Percentiles rank a stretch among this genome's conserved stretches.
Conservation (phyloP, 2,329 filamentous ascomycete genomes). For the Penicillium thymicola region DNA sequence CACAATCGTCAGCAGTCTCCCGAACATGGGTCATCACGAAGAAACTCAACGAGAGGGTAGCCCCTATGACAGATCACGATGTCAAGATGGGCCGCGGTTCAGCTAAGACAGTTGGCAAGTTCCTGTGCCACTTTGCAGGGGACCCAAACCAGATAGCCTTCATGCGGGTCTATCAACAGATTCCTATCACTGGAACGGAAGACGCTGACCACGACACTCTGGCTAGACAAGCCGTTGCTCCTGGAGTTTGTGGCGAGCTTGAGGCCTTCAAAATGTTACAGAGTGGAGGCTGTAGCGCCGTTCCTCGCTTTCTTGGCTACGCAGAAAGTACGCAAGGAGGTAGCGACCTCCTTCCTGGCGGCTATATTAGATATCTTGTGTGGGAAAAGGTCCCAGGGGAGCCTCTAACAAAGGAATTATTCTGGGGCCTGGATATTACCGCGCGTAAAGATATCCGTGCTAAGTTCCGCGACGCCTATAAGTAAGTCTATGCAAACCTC, state of each 20-base stretch:
- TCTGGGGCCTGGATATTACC: slow-evolving; percentile 9
- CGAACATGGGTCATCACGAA: slow-evolving; percentile 11
- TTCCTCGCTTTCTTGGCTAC: not conserved
- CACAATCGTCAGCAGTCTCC: not conserved
- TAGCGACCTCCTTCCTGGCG: slow-evolving; percentile 10
- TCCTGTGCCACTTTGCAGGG: slow-evolving; percentile 11
- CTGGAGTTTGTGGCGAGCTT: not conserved
- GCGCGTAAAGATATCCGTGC: slow-evolving; percentile 9
- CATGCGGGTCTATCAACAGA: slow-evolving; percentile 17
- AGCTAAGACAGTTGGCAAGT: slow-evolving; percentile 13
- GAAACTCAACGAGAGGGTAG: slow-evolving; percentile 10
- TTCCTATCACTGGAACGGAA: not conserved
- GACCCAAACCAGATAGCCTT: slow-evolving; percentile 13
- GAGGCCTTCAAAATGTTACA: not conserved
- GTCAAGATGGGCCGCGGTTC: slow-evolving; percentile 8
- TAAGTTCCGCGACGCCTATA: slow-evolving; percentile 9
- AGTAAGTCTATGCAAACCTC: slow-evolving; percentile 9
- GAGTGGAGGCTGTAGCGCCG: not conserved
- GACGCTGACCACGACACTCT: not conserved
- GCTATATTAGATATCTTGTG: slow-evolving; percentile 13
- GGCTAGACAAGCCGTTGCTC: not conserved
- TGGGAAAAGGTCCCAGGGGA: slow-evolving; percentile 13
- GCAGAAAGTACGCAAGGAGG: not conserved
- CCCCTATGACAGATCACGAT: slow-evolving; percentile 4
- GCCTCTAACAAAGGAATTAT: slow-evolving; percentile 6